Evolutionary conservation across 1,284 basidiomycete species (phyloP), one percentile per base, ranked within the genome.

Genomic region (Malassezia restricta): DNA sequence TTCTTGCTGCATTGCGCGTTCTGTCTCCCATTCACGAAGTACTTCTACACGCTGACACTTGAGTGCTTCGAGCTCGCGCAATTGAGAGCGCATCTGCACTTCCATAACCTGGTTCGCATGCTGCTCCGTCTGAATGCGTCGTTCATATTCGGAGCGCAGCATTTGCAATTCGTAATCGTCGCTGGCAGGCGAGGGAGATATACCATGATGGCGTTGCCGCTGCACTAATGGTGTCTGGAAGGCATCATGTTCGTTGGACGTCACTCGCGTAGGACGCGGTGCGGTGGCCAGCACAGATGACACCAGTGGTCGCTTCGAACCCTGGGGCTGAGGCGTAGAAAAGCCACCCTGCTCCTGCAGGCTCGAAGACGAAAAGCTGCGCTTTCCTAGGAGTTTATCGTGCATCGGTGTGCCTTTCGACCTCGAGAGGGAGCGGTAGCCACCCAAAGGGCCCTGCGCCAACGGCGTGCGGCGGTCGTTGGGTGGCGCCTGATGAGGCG

Each of bases 31-130:
- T 28, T 68, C 63, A 37, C 58, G 44, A 15, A 66, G 44, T 32
- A 67, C 49, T 40, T 66, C 66, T 20, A 63, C 58, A n/a, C 65
- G 49, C 40, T 68, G 62, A 15, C 58, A 55, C 39, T 66, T 59
- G 48, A 64, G 61, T 20, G 59, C 53, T 27, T 70, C 66, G 14
- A 68, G 44, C 42, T 70, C 65, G 29, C 61, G 62, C 45, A 57
- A 58, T 38, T 64, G 63, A 17, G 58, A 58, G 29, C 59, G 56
- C 41, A 55, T 48, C 39, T 63, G 62, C 15, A 57, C 40, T 40
- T 69, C 65, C 27, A 69, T 56, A 35, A 57, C 56, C 49, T 59
- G 57, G 55, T 69, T 65, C n/a, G 59, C 61, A 20, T 52, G 51
- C 20, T 47, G 38, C 28, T 69, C 60, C 5, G 53, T 37, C 15